Evolutionary conservation across 2,329 filamentous ascomycete species (phyloP), one percentile per base, ranked within the genome.

Genomic region (Fusarium pininemorale): DNA sequence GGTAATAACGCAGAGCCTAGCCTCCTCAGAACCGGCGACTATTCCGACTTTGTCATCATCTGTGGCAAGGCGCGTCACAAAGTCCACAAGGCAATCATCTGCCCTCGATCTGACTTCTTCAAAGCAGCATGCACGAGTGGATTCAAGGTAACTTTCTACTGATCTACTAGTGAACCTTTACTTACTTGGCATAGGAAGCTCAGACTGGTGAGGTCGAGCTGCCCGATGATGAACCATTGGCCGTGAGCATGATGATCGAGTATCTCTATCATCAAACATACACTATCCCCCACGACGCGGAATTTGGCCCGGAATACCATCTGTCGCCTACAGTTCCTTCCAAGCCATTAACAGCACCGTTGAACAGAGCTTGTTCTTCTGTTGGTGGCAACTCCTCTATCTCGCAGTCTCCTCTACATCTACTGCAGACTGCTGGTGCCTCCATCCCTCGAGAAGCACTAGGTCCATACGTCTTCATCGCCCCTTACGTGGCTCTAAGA

Each of bases 1-100:
- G 4, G 11, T 26, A 1, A 24, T 22, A 2, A 26, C 3, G 3
- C 0, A 6, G 0, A 22, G 50, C 2, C 9, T 22, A 53, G 50
- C 14, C 32, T 38, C 3, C n/a, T 38, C 7, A 22, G 38, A 22
- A 37, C 24, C 13, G 18, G 32, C 12, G 50, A 32, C 7, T 50
- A 24, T 24, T 53, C n/a, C 18, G 32, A 37, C 50, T 5, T 54
- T 4, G 32, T 54, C 9, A 54, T 54, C 24, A 22, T 38, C 13
- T 22, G 50, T 28, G 14, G n/a, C 2, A 7, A 37, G 9, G 3
- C 3, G 18, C 24, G 32, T 13, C 32, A 54, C 18, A 26, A 38
- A 28, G n/a, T 53, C 9, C 32, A 28, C 24, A 28, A 54, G n/a
- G 32, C 50, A 16, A 22, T 54, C 18, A 6, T 54, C 13, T 54